Evolutionary conservation across 257 asterid genomes (phyloP).

Genomic region (Solanum bukasovii): DNA sequence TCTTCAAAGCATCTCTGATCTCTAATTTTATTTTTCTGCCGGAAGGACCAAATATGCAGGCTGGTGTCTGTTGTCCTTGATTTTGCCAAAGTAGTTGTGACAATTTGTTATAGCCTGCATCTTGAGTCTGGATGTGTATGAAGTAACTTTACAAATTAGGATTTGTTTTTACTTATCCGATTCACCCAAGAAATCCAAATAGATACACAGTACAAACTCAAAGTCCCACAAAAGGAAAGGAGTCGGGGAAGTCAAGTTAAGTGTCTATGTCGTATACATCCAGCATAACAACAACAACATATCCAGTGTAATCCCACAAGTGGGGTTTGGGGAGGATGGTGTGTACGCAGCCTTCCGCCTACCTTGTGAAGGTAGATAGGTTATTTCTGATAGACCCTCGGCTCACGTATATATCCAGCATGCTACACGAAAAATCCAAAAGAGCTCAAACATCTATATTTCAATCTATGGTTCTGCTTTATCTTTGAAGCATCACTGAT

Average conservation of each 20-base stretch:
- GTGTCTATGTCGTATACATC: not conserved
- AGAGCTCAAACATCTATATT: not conserved
- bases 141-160: not conserved
- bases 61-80: not conserved
- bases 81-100: not conserved
- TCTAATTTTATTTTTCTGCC: not conserved
- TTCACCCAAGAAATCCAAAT: not conserved
- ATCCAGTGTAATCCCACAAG: not conserved
- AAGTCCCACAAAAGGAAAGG: not conserved
- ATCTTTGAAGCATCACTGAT: not conserved
- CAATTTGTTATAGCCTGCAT: not conserved
- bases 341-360: not conserved
- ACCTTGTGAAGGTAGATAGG: not conserved
- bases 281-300: not conserved
- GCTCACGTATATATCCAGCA: not conserved
- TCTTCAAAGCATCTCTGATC: not conserved
- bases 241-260: not conserved
- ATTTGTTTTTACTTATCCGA: not conserved
- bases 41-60: not conserved
- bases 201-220: not conserved
- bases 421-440: not conserved
- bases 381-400: not conserved
- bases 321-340: not conserved
- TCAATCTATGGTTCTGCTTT: not conserved
- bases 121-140: not conserved